These are phyloP conservation scores for Didymella exigua DNA, from an alignment of 2,329 filamentous ascomycete genomes.

Conservation along the genomic window DNA sequence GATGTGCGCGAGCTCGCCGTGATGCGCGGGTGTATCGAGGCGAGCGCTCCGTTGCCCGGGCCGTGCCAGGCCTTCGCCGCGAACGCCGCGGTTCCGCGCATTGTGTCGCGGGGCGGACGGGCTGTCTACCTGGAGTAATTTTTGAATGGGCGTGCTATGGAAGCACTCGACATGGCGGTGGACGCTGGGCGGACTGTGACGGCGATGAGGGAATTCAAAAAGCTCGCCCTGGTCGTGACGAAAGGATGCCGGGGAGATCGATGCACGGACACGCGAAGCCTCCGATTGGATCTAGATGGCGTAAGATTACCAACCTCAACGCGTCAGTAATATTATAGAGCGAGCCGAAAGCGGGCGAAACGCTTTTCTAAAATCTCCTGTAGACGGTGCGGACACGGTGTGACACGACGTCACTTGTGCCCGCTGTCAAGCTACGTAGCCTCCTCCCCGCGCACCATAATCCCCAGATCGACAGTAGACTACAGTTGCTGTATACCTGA, in stretches of 20 bases:
- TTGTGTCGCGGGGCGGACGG: conserved; percentile 34
- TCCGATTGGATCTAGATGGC: conserved; percentile 13
- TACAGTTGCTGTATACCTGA: background rate
- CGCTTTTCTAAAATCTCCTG: too few relatives aligned
- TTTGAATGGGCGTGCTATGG: conserved; percentile 20
- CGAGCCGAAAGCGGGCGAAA: too few relatives aligned
- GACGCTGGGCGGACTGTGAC: conserved; percentile 17
- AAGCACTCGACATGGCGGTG: conserved; percentile 37
- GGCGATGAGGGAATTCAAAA: conserved; percentile 30
- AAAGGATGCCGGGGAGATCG: conserved; percentile 18
- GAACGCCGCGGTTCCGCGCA: conserved; percentile 43
- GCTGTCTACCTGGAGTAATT: conserved; percentile 30
- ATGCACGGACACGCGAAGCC: conserved; percentile 30
- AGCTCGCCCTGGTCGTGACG: conserved; percentile 41
- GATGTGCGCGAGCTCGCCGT: conserved; percentile 21
- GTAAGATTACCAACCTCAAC: conserved; percentile 17
- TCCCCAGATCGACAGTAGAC: too few relatives aligned
- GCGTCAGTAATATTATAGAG: conserved; percentile 11
- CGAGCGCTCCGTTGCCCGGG: conserved; percentile 43
- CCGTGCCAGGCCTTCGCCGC: conserved; percentile 44
- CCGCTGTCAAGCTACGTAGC: conserved; percentile 11
- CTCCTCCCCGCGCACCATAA: conserved; percentile 1
- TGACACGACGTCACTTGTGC: conserved; percentile 16
- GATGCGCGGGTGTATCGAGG: conserved; percentile 39
- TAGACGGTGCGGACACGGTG: too few relatives aligned